Evolutionary conservation across 106 monocot genomes (phyloP).

Genomic region (Dendrobium huoshanense): DNA sequence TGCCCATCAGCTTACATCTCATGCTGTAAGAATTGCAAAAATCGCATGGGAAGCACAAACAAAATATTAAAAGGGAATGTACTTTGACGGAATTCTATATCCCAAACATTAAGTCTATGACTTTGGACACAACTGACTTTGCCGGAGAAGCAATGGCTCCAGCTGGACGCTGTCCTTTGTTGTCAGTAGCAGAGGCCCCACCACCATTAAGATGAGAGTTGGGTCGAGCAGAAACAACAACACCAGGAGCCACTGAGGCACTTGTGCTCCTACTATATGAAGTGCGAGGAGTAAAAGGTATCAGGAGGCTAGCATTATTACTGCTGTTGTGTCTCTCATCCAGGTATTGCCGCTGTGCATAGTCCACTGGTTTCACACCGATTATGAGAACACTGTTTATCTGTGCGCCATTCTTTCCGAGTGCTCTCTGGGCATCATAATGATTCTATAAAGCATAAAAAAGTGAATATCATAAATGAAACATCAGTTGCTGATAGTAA

Average conservation of each 20-base stretch:
- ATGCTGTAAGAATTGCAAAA: not conserved
- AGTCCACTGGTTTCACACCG: slow-evolving; percentile 58
- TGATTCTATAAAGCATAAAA: slow-evolving; percentile 22
- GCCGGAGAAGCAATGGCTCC: slow-evolving; percentile 84
- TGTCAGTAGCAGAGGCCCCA: slow-evolving; percentile 5
- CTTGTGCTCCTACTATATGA: slow-evolving; percentile 16
- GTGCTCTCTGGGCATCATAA: slow-evolving; percentile 55
- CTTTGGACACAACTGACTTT: slow-evolving; percentile 77
- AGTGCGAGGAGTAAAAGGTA: slow-evolving; percentile 21
- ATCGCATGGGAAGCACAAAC: too few relatives aligned
- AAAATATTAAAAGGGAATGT: too few relatives aligned
- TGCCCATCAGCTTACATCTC: not conserved
- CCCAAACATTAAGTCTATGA: slow-evolving; percentile 93
- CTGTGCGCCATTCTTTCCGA: slow-evolving; percentile 44
- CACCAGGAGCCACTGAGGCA: slow-evolving; percentile 5
- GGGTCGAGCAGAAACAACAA: slow-evolving; percentile 5
- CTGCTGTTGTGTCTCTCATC: slow-evolving; percentile 37
- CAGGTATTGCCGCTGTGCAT: slow-evolving; percentile 32
- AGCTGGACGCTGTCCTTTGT: slow-evolving; percentile 15
- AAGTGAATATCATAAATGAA: not conserved
- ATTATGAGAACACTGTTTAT: slow-evolving; percentile 45
- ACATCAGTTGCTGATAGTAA: too few relatives aligned
- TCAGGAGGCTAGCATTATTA: slow-evolving; percentile 29
- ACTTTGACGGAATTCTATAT: slow-evolving; percentile 12
- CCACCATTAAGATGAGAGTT: slow-evolving; percentile 15